These are phyloP conservation scores for Pleurotus ostreatus DNA, from an alignment of 768 basidiomycete species.

Conservation along the genomic window DNA sequence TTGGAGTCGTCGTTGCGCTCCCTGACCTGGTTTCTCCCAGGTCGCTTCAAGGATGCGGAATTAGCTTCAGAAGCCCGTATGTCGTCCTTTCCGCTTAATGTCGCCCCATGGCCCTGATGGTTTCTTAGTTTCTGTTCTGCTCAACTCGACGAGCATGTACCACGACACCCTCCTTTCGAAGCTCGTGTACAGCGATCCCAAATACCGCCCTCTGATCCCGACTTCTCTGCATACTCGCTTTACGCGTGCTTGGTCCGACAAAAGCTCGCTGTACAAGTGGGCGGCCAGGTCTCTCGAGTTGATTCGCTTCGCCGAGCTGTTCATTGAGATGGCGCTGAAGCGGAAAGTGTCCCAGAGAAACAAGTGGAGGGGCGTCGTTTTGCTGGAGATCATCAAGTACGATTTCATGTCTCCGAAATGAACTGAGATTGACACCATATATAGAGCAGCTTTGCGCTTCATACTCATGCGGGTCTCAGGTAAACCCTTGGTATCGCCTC, in stretches of 20 bases:
- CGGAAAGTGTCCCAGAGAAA: slow-evolving; percentile 61
- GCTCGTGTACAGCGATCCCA: slow-evolving; percentile 59
- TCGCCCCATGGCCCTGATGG: slow-evolving; percentile 12
- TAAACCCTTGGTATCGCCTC: slow-evolving; percentile 70
- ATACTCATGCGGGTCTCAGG: slow-evolving; percentile 70
- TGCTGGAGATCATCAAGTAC: slow-evolving; percentile 85
- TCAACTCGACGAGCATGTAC: slow-evolving; percentile 89
- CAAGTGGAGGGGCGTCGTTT: slow-evolving; percentile 73
- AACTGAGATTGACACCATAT: slow-evolving; percentile 12
- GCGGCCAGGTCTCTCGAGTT: slow-evolving; percentile 71
- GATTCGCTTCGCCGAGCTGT: slow-evolving; percentile 75
- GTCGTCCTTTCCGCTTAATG: slow-evolving; percentile 8
- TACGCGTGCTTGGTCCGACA: slow-evolving; percentile 82
- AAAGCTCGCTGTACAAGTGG: slow-evolving; percentile 70
- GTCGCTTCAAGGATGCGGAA: slow-evolving; percentile 96
- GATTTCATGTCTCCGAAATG: slow-evolving; percentile 18
- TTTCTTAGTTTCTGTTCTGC: slow-evolving; percentile 71
- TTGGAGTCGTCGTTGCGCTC: slow-evolving; percentile 87
- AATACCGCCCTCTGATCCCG: slow-evolving; percentile 72
- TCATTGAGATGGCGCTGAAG: slow-evolving; percentile 85
- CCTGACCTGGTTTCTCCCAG: slow-evolving; percentile 93
- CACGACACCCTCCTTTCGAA: slow-evolving; percentile 88
- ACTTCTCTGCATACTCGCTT: slow-evolving; percentile 81
- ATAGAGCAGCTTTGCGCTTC: slow-evolving; percentile 72
- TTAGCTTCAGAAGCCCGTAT: slow-evolving; percentile 90